These are phyloP conservation scores for Lichtheimia corymbifera DNA, from an alignment of 371 early-diverging fungal species.

Conservation along the genomic window DNA sequence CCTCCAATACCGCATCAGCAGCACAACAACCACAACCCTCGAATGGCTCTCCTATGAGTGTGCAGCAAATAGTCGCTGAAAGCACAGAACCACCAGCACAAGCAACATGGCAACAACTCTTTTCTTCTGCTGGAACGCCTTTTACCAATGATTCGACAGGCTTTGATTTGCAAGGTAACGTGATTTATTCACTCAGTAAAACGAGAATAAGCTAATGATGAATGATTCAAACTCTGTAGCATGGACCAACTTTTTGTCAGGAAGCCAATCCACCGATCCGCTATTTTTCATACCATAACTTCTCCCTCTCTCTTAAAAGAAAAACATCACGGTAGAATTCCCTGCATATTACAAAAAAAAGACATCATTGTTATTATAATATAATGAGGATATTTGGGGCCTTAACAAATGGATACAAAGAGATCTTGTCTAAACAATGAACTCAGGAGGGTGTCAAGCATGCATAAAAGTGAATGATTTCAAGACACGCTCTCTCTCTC, in stretches of 20 bases:
- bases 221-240: neutral
- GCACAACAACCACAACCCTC: neutral
- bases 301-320: too few relatives aligned
- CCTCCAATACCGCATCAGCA: neutral
- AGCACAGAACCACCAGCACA: slow-evolving; percentile 14
- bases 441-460: too few relatives aligned
- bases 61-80: slow-evolving; percentile 25
- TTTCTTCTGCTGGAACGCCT: slow-evolving; percentile 37
- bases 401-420: too few relatives aligned
- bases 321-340: too few relatives aligned
- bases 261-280: slow-evolving; percentile 6
- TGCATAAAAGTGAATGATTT: too few relatives aligned
- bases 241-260: slow-evolving; percentile 1
- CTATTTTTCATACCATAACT: slow-evolving; percentile 4
- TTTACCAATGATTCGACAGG: slow-evolving; percentile 26
- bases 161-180: slow-evolving; percentile 20
- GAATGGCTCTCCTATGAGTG: slow-evolving; percentile 22
- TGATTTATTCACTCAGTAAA: too few relatives aligned
- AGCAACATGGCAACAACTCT: slow-evolving; percentile 42
- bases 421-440: too few relatives aligned
- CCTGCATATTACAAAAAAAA: too few relatives aligned
- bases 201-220: neutral
- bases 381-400: too few relatives aligned
- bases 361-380: too few relatives aligned
- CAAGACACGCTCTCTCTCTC: too few relatives aligned